Percentiles rank a stretch among this genome's conserved stretches.
phyloP scores from a whole-genome alignment of 371 early-diverging fungal genomes.

The Scutellospora calospora region DNA sequence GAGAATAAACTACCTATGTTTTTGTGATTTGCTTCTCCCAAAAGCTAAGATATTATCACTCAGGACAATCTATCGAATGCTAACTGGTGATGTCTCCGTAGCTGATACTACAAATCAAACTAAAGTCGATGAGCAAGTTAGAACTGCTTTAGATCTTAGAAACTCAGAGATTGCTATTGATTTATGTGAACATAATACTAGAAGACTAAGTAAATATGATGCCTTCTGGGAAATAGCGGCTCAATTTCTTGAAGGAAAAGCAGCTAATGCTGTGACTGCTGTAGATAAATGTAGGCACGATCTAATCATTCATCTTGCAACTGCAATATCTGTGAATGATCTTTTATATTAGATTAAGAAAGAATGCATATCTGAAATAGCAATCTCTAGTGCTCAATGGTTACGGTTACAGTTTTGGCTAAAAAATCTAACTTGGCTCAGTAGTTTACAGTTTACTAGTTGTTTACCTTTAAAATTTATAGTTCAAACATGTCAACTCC shows the following conservation, averaged over 20 bases:
- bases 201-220: neutral
- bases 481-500: neutral
- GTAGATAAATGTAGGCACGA: neutral
- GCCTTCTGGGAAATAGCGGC: neutral
- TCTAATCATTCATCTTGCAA: constrained; percentile 6
- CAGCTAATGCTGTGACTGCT: constrained; percentile 13
- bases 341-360: neutral
- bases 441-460: neutral
- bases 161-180: neutral
- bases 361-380: neutral
- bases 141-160: neutral
- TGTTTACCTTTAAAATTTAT: neutral
- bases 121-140: neutral
- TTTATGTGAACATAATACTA: neutral
- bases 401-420: neutral
- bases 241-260: constrained; percentile 4
- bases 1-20: neutral
- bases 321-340: constrained; percentile 13
- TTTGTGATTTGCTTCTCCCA: constrained; percentile 11
- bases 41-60: neutral
- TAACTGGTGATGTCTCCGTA: neutral
- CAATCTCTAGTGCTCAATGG: neutral
- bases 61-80: neutral
- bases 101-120: neutral
- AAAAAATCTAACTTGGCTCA: neutral